Evolutionary conservation across 306 rosid genomes (phyloP).

Genomic region (Corylus heterophylla): DNA sequence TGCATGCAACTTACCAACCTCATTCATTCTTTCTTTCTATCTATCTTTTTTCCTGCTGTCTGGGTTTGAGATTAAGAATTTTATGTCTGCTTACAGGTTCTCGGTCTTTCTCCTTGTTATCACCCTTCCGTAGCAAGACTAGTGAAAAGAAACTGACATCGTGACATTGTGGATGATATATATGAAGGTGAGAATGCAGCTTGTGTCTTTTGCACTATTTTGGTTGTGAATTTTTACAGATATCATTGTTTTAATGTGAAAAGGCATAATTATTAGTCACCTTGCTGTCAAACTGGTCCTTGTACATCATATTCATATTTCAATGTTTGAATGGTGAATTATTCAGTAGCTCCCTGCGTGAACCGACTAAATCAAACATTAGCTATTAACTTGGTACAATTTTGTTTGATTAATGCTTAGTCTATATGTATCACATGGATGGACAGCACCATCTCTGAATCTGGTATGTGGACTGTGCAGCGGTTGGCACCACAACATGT

Average conservation of each 20-base stretch:
- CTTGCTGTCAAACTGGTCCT: slow-evolving; percentile 13
- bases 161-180: slow-evolving; percentile 32
- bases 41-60: slow-evolving; percentile 1
- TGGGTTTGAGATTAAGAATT: slow-evolving; percentile 16
- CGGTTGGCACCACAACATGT: not conserved
- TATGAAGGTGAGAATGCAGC: slow-evolving; percentile 16
- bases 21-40: slow-evolving; percentile 12
- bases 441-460: not conserved
- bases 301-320: slow-evolving; percentile 14
- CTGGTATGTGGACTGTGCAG: not conserved
- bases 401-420: not conserved
- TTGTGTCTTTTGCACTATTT: slow-evolving; percentile 3
- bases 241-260: slow-evolving; percentile 3
- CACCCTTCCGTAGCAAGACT: slow-evolving; percentile 89
- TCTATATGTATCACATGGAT: not conserved
- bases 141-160: slow-evolving; percentile 67
- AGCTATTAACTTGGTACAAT: not conserved
- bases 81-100: slow-evolving; percentile 59
- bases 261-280: slow-evolving; percentile 2
- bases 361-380: not conserved
- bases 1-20: slow-evolving; percentile 19
- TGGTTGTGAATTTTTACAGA: slow-evolving; percentile 9
- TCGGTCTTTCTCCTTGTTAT: slow-evolving; percentile 82
- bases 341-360: not conserved
- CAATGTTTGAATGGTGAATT: slow-evolving; percentile 14